Evolutionary conservation across 1,284 basidiomycete genomes (phyloP), one percentile per base, ranked within the genome.

Genomic region (Coriolopsis trogii): DNA sequence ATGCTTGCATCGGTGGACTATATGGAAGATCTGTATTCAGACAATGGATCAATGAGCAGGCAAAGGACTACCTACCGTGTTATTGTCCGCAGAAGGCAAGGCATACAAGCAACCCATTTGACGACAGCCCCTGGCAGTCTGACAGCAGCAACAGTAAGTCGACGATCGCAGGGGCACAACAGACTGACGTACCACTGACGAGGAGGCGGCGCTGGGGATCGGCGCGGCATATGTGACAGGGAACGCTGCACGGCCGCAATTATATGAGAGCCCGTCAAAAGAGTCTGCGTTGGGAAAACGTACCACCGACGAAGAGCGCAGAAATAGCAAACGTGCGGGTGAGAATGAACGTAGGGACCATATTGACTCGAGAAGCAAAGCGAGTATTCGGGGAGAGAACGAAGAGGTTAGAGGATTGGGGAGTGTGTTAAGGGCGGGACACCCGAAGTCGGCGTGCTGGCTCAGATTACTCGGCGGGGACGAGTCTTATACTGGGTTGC

Each of bases 291-390:
- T n/a, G n/a, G 18, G 10, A 28, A 9, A 39, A 40, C 44, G 29
- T 29, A 61, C 60, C 55, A 20, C 60, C 53, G 13, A 51, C 55
- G 40, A 57, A 45, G 26, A 61, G 53, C 34, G 57, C 60, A n/a
- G 57, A 59, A 38, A 61, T 57, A 24, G 57, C 55, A 33, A 61
- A 59, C 29, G 60, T 34, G 38, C 60, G 60, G 38, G 60, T 59
- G 33, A 59, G 51, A 42, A 61, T 61, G 40, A 61, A 61, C 2
- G 52, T 53, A 15, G 53, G 47, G 36, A 53, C 54, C 60, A 61
- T 62, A 25, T 15, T 47, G 31, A 25, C 46, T 39, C 30, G 24
- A 16, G 26, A 7, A 18, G 43, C 10, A 39, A 47, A 33, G 45
- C 33, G 41, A 52, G 45, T 39, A 42, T 39, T 39, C 30, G 31